phyloP scores from a whole-genome alignment of 2,329 filamentous ascomycete species.

The Chrysoporthe cubensis region DNA sequence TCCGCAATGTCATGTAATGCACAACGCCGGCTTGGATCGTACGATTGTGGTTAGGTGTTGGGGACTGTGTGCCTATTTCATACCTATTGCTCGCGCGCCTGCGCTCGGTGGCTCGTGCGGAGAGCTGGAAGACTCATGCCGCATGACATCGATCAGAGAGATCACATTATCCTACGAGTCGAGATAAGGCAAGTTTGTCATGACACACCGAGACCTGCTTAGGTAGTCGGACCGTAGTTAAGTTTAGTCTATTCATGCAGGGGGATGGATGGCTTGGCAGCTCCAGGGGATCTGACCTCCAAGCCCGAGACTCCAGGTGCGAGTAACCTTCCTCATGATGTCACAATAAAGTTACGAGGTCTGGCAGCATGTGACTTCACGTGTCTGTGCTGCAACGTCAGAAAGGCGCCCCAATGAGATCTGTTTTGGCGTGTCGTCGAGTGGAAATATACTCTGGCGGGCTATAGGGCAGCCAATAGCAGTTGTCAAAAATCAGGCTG shows the following conservation, averaged over 20 bases:
- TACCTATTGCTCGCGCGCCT: neutral
- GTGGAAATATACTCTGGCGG: neutral
- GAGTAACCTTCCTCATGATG: neutral
- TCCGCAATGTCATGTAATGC: constrained; percentile 11
- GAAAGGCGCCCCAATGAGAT: neutral
- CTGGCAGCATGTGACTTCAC: neutral
- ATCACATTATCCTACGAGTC: neutral
- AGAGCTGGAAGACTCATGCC: neutral
- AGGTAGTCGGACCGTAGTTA: neutral
- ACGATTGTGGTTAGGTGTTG: neutral
- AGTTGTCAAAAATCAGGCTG: neutral
- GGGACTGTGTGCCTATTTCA: neutral
- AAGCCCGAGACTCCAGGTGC: neutral
- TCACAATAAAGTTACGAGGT: neutral
- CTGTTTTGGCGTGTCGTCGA: neutral
- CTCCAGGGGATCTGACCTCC: neutral
- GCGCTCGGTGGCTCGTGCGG: too few relatives aligned
- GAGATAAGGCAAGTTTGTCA: neutral
- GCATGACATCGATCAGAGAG: neutral
- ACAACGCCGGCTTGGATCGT: neutral
- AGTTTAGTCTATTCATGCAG: neutral
- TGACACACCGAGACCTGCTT: neutral
- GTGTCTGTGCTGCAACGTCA: constrained; percentile 1
- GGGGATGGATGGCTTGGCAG: neutral
- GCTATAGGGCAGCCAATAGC: neutral